Evolutionary conservation across 75 land plant genomes (phyloP).

Genomic region (Sequoiadendron giganteum): DNA sequence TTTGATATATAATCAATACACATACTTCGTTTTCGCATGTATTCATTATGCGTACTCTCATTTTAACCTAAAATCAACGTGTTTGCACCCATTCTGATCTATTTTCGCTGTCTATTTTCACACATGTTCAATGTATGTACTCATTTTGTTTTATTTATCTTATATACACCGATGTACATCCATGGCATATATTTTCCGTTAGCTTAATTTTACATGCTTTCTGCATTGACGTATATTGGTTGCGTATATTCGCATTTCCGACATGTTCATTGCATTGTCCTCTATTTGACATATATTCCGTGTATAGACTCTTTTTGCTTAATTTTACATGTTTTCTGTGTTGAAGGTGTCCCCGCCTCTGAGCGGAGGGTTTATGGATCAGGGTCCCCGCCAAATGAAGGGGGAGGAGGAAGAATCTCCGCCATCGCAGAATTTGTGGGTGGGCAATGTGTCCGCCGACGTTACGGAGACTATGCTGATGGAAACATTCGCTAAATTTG

Average conservation of each 20-base stretch:
- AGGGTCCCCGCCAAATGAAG: neutral
- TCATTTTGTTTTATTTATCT: too few species aligned
- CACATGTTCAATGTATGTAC: neutral
- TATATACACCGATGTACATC: too few species aligned
- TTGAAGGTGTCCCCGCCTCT: neutral
- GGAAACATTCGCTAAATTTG: slow-evolving; percentile 51
- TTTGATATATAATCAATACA: neutral
- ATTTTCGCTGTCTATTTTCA: neutral
- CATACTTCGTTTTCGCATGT: neutral
- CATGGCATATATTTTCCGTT: neutral
- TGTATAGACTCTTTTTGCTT: neutral
- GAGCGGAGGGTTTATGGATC: neutral
- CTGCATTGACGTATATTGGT: neutral
- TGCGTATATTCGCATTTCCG: neutral
- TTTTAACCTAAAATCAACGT: neutral
- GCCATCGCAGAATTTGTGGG: slow-evolving; percentile 73
- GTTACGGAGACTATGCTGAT: slow-evolving; percentile 52
- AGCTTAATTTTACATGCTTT: neutral
- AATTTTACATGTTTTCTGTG: neutral
- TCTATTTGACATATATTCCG: neutral
- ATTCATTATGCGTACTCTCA: neutral
- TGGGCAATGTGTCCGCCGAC: slow-evolving; percentile 68
- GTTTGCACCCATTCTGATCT: neutral
- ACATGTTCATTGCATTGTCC: neutral
- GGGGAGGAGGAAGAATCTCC: slow-evolving; percentile 22